A percentile compares a stretch with the other conserved stretches of the same genome.
These are phyloP conservation scores for Saccharomycopsis schoenii DNA, from an alignment of 805 yeast species.

Conservation along the genomic window DNA sequence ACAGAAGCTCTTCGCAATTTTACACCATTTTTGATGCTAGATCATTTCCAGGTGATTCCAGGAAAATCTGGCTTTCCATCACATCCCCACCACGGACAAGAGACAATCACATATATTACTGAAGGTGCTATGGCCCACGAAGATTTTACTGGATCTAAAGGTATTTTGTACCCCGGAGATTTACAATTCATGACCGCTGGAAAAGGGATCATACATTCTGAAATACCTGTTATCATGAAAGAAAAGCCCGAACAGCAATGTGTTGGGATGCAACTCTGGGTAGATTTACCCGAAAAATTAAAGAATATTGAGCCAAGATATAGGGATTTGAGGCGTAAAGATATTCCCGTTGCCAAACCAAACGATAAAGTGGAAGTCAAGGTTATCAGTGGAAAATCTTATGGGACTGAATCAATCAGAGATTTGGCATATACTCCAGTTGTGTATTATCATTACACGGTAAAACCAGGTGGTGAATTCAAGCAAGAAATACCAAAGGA, in stretches of 20 bases:
- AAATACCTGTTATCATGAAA: slow-evolving; percentile 57
- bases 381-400: slow-evolving; percentile 69
- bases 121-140: slow-evolving; percentile 69
- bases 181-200: slow-evolving; percentile 94
- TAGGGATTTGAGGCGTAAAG: slow-evolving; percentile 38
- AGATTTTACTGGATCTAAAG: slow-evolving; percentile 81
- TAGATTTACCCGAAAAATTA: slow-evolving; percentile 58
- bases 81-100: slow-evolving; percentile 78
- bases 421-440: slow-evolving; percentile 80
- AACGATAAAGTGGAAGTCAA: slow-evolving; percentile 54
- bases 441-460: slow-evolving; percentile 55
- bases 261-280: slow-evolving; percentile 81
- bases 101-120: slow-evolving; percentile 61
- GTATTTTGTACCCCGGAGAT: slow-evolving; percentile 71
- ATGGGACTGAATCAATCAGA: slow-evolving; percentile 63
- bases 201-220: slow-evolving; percentile 75
- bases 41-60: slow-evolving; percentile 58
- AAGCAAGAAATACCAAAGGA: slow-evolving; percentile 47
- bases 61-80: slow-evolving; percentile 73
- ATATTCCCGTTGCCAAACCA: slow-evolving; percentile 53
- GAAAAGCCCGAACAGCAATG: slow-evolving; percentile 38
- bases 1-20: slow-evolving; percentile 57
- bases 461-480: slow-evolving; percentile 57
- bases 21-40: slow-evolving; percentile 73
- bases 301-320: slow-evolving; percentile 65